Conservation (phyloP, 331 rosid species). For the Quercus phellos region DNA sequence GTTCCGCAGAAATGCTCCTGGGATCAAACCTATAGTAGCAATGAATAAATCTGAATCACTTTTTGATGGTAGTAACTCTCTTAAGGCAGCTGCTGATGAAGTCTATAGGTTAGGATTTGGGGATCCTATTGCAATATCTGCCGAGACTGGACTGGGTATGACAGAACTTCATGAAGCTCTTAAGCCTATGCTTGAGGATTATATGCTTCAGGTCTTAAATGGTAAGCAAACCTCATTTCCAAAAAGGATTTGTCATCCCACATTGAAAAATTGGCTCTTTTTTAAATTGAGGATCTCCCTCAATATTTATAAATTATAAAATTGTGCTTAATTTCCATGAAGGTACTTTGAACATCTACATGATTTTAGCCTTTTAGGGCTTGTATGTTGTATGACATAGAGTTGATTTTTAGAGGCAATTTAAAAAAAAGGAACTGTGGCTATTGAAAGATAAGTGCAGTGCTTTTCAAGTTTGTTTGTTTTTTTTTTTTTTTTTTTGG, state of each 20-base stretch:
- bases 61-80: conserved; percentile 51
- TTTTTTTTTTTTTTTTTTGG: no score
- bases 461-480: no score
- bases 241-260: neutral
- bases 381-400: neutral
- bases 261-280: neutral
- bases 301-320: neutral
- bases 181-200: conserved; percentile 66
- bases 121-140: conserved; percentile 91
- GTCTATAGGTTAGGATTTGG: conserved; percentile 80
- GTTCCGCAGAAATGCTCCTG: conserved; percentile 46
- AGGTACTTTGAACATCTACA: neutral
- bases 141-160: conserved; percentile 96
- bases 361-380: neutral
- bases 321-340: neutral
- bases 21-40: conserved; percentile 39
- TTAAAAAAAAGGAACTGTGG: neutral
- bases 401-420: neutral
- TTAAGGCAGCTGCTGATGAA: conserved; percentile 54
- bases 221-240: conserved; percentile 29
- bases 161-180: conserved; percentile 66
- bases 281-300: no score
- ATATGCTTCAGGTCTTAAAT: conserved; percentile 45
- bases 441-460: neutral
- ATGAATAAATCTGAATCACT: conserved; percentile 71